phyloP scores from a whole-genome alignment of 2,329 filamentous ascomycete genomes.

The Pyricularia sp. region DNA sequence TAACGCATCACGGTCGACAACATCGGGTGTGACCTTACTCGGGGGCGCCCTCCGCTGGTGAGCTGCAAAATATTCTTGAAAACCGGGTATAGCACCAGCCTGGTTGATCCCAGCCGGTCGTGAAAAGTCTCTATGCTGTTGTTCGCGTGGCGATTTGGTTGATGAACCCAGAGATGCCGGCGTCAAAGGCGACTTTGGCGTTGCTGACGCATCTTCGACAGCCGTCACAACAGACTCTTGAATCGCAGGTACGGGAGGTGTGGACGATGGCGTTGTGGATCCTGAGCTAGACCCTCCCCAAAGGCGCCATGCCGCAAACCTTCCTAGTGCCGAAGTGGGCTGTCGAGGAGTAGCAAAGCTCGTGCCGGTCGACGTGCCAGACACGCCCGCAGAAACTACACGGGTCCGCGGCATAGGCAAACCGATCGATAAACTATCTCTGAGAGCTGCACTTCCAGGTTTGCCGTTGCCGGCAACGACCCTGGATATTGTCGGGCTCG shows the following conservation, averaged over 20 bases:
- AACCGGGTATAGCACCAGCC: constrained; percentile 58
- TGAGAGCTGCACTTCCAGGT: constrained; percentile 41
- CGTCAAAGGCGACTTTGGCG: constrained; percentile 14
- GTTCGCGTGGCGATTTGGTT: constrained; percentile 7
- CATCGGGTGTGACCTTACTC: constrained; percentile 42
- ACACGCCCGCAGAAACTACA: constrained; percentile 10
- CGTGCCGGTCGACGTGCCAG: background rate
- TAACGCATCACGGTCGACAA: constrained; percentile 46
- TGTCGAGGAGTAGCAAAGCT: background rate
- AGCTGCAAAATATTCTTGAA: constrained; percentile 42
- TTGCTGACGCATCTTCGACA: constrained; percentile 9
- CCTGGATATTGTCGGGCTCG: constrained; percentile 43
- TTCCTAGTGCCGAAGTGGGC: constrained; percentile 10
- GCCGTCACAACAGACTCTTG: background rate
- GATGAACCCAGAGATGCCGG: background rate
- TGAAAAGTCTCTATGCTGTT: constrained; percentile 17
- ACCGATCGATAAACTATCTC: constrained; percentile 35
- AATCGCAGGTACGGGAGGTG: background rate
- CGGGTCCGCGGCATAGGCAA: constrained; percentile 18
- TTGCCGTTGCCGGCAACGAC: constrained; percentile 20
- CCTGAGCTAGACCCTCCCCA: constrained; percentile 21
- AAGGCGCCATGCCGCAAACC: constrained; percentile 23
- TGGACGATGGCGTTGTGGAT: background rate
- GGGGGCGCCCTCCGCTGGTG: constrained; percentile 39
- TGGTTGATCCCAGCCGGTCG: constrained; percentile 68